Evolutionary conservation across 2,329 filamentous ascomycete genomes (phyloP).

Genomic region (Aspergillus aculeatus): DNA sequence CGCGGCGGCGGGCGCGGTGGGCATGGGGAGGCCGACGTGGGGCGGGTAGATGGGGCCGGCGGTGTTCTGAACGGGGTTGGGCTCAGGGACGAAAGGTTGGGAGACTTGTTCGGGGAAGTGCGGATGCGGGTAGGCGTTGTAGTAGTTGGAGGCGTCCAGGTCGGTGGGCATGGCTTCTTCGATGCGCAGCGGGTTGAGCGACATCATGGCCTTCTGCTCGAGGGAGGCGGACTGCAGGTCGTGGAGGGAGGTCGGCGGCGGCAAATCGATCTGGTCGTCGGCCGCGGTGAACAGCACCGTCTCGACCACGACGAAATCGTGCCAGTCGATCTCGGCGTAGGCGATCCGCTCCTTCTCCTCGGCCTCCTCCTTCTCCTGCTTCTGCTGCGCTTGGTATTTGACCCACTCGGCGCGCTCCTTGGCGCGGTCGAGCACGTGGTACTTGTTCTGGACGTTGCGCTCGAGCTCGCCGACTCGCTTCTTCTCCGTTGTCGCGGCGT

Average conservation of each 20-base stretch:
- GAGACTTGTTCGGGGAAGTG: slow-evolving; percentile 39
- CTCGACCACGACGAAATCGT: slow-evolving; percentile 94
- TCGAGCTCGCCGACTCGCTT: slow-evolving; percentile 71
- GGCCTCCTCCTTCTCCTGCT: slow-evolving; percentile 83
- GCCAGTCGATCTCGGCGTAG: slow-evolving; percentile 92
- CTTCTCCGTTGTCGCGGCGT: slow-evolving; percentile 69
- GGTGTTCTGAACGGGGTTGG: not conserved
- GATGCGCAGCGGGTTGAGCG: slow-evolving; percentile 77
- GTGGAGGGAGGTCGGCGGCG: slow-evolving; percentile 82
- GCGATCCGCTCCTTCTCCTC: slow-evolving; percentile 74
- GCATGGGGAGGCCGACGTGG: slow-evolving; percentile 31
- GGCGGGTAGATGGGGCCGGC: slow-evolving; percentile 32
- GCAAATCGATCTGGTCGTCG: slow-evolving; percentile 82
- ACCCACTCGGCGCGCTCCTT: slow-evolving; percentile 85
- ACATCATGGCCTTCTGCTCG: slow-evolving; percentile 90
- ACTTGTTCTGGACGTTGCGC: slow-evolving; percentile 74
- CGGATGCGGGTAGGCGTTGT: slow-evolving; percentile 48
- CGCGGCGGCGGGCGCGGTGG: slow-evolving; percentile 16
- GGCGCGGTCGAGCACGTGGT: slow-evolving; percentile 73
- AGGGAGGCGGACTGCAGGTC: slow-evolving; percentile 92
- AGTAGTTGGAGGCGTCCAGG: slow-evolving; percentile 56
- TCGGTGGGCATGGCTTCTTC: slow-evolving; percentile 93
- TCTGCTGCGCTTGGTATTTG: slow-evolving; percentile 79
- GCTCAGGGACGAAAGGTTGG: slow-evolving; percentile 24
- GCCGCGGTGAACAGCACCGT: slow-evolving; percentile 88